Evolutionary conservation across 768 basidiomycete genomes (phyloP).

Genomic region (Phlegmacium glaucopus): DNA sequence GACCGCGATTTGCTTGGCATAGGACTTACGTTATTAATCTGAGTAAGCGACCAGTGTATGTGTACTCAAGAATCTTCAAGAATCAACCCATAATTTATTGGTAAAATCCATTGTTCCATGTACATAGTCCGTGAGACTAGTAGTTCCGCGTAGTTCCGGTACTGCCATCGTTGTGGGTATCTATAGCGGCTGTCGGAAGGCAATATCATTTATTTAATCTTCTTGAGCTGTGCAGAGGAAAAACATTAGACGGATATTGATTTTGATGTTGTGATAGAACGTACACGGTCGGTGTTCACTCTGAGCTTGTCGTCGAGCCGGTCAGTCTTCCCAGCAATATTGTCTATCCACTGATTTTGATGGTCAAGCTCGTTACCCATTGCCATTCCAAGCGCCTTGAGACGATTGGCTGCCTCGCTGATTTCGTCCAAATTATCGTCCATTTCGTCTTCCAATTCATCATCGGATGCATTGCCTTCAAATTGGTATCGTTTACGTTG

Average conservation of each 20-base stretch:
- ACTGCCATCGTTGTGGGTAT: background rate
- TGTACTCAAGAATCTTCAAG: no score
- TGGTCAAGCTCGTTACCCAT: conserved; percentile 87
- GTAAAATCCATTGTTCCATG: no score
- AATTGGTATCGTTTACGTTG: conserved; percentile 87
- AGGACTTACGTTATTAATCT: no score
- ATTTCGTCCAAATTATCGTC: conserved; percentile 92
- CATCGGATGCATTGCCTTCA: conserved; percentile 85
- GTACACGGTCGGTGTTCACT: conserved; percentile 79
- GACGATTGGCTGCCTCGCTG: conserved; percentile 65
- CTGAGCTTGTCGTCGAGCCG: conserved; percentile 70
- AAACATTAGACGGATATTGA: conserved; percentile 9
- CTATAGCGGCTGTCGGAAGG: background rate
- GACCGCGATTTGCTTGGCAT: no score
- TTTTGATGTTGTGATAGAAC: conserved; percentile 17
- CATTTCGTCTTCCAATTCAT: conserved; percentile 92
- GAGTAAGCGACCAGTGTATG: no score
- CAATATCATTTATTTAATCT: conserved; percentile 42
- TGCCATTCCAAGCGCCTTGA: conserved; percentile 75
- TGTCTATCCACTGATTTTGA: conserved; percentile 79
- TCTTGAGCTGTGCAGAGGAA: conserved; percentile 47
- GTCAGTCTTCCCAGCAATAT: conserved; percentile 76
- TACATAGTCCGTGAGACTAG: no score
- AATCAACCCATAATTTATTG: no score
- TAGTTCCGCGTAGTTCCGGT: background rate